phyloP scores from a whole-genome alignment of 192 early-diverging fungal genomes.

The Coemansia sp. region DNA sequence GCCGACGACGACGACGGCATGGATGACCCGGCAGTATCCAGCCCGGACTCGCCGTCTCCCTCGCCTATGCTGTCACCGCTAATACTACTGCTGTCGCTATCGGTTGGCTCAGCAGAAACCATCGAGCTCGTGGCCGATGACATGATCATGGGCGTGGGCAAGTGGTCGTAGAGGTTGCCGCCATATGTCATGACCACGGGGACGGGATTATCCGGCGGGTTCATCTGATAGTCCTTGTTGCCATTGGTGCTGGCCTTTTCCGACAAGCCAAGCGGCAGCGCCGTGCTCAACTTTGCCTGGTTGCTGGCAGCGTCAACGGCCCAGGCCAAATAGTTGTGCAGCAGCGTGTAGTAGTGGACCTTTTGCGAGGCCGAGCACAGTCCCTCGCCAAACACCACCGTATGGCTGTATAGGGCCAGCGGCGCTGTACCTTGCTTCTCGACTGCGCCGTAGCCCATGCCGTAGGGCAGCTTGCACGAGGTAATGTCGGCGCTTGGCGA shows the following conservation, averaged over 20 bases:
- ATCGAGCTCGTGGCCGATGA: neutral
- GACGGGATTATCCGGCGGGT: neutral
- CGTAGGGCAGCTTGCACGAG: constrained; percentile 30
- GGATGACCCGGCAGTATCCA: neutral
- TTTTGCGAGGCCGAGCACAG: constrained; percentile 20
- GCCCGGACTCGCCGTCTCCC: neutral
- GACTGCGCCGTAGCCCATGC: constrained; percentile 22
- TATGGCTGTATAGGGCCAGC: constrained; percentile 37
- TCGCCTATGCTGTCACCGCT: too few species aligned
- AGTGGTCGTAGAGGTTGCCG: constrained; percentile 24
- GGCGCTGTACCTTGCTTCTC: constrained; percentile 8
- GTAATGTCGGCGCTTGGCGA: neutral
- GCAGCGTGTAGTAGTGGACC: constrained; percentile 27
- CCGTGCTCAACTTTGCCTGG: neutral
- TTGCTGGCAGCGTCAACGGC: neutral
- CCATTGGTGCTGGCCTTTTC: neutral
- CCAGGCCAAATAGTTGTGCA: constrained; percentile 37
- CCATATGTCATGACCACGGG: constrained; percentile 18
- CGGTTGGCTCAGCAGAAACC: too few species aligned
- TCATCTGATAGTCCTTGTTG: constrained; percentile 9
- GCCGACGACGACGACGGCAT: neutral
- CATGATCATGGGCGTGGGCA: neutral
- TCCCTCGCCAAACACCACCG: constrained; percentile 30
- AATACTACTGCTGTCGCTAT: neutral
- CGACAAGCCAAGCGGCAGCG: neutral